Percentiles rank a stretch among this genome's conserved stretches.
phyloP scores from a whole-genome alignment of 2,329 filamentous ascomycete species.

The Juglanconis sp. region DNA sequence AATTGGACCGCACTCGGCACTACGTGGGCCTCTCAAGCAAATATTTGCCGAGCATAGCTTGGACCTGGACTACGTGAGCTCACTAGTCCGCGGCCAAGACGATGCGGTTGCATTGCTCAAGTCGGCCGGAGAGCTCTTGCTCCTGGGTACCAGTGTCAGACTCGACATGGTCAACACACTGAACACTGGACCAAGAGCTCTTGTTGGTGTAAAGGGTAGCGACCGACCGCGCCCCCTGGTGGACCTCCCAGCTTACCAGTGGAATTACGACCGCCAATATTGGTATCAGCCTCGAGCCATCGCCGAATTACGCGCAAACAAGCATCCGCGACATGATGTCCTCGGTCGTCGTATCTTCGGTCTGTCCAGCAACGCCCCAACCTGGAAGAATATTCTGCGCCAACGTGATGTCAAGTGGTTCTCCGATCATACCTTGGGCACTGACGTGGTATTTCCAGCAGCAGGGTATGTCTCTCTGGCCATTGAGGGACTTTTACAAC shows the following conservation, averaged over 20 bases:
- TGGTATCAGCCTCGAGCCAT: constrained; percentile 30
- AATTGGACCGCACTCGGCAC: no score
- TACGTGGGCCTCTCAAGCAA: no score
- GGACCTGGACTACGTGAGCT: background rate
- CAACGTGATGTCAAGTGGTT: constrained; percentile 32
- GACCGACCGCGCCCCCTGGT: constrained; percentile 23
- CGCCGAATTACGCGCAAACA: constrained; percentile 27
- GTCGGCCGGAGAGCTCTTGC: constrained; percentile 7
- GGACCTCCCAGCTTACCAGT: constrained; percentile 15
- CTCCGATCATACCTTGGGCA: constrained; percentile 24
- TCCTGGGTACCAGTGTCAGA: background rate
- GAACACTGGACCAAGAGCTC: no score
- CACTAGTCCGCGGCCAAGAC: constrained; percentile 6
- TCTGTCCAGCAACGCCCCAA: constrained; percentile 11
- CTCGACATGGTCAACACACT: background rate
- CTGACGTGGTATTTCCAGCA: background rate
- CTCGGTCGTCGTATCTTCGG: constrained; percentile 17
- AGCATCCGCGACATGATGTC: constrained; percentile 22
- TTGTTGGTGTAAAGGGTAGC: background rate
- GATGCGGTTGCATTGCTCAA: background rate
- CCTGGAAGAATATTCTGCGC: constrained; percentile 13
- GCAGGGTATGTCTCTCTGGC: no score
- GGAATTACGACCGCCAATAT: constrained; percentile 8
- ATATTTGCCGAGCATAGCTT: no score
- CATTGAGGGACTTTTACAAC: background rate